Evolutionary conservation across 2,329 filamentous ascomycete species (phyloP), one percentile per base, ranked within the genome.

Genomic region (Curvularia lunata): DNA sequence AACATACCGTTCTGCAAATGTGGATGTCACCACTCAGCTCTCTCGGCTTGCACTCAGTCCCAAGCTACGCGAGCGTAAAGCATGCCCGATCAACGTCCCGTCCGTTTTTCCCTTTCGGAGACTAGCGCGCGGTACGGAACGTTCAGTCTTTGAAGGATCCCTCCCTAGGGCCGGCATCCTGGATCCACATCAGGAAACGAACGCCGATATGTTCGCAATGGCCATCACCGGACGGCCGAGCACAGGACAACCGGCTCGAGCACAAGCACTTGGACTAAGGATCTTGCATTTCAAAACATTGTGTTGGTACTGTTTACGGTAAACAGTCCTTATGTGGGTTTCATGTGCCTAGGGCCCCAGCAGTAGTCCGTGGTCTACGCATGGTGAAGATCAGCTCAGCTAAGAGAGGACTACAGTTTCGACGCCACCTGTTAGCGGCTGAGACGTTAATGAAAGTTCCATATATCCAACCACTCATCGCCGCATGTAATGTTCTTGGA

Each of bases 41-140:
- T 21, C 40, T 42, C 12, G 12, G 40, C 21, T 42, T 42, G 40
- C 2, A 25, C 21, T 42, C 40, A 5, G 40, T 12, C 21, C 3
- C 21, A 25, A 4, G 23, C 21, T 12, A 42, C 40, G 25, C 18
- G 19, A 42, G 5, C 16, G 40, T 42, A 19, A 42, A 42, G 12
- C 5, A n/a, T 23, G 23, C 12, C 21, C 21, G 25, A 28, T 28
- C 8, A 16, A 8, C 27, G n/a, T 19, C 12, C 25, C 25, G 9
- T 30, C 27, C 6, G 16, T 46, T 28, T 46, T 10, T 5, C 4
- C n/a, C 25, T 10, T n/a, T 45, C 28, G 7, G 23, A 19, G 43
- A 18, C 18, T 28, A 46, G 25, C n/a, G 25, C 51, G 42, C 51
- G 51, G 51, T n/a, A 47, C 51, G 51, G 51, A 38, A 53, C 51